phyloP scores from a whole-genome alignment of 116 monocot genomes.

The Thalassia testudinum region DNA sequence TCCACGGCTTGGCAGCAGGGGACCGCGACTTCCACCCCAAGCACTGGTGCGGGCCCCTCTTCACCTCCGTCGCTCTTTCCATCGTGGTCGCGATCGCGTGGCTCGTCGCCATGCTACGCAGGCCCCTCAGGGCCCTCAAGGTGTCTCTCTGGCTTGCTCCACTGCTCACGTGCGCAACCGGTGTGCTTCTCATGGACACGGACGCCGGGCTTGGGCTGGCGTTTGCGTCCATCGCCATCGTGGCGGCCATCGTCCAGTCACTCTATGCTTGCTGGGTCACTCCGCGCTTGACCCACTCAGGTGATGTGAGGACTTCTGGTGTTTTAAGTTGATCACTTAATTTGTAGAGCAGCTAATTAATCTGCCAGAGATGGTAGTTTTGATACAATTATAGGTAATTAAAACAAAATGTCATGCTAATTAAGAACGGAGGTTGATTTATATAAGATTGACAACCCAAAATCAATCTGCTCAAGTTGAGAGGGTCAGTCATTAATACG shows the following conservation, averaged over 20 bases:
- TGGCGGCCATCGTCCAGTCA: conserved; percentile 9
- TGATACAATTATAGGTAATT: too few species aligned
- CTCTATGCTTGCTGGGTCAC: conserved; percentile 59
- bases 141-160: conserved; percentile 46
- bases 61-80: conserved; percentile 20
- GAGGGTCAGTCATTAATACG: too few species aligned
- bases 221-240: conserved; percentile 10
- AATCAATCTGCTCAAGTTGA: too few species aligned
- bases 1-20: conserved; percentile 17
- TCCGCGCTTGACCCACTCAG: conserved; percentile 14
- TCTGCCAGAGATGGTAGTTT: too few species aligned
- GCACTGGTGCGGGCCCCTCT: conserved; percentile 29
- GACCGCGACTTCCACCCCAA: conserved; percentile 16
- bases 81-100: conserved; percentile 11
- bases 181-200: conserved; percentile 23
- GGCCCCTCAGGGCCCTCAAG: conserved; percentile 20
- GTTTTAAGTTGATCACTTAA: too few species aligned
- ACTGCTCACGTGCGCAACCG: conserved; percentile 14
- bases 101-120: conserved; percentile 21
- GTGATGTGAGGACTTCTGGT: too few species aligned
- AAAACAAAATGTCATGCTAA: too few species aligned
- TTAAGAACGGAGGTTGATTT: too few species aligned
- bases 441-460: too few species aligned
- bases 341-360: too few species aligned
- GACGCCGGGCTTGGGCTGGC: conserved; percentile 18